phyloP scores from a whole-genome alignment of 2,329 filamentous ascomycete genomes.

The Fusarium luffae region DNA sequence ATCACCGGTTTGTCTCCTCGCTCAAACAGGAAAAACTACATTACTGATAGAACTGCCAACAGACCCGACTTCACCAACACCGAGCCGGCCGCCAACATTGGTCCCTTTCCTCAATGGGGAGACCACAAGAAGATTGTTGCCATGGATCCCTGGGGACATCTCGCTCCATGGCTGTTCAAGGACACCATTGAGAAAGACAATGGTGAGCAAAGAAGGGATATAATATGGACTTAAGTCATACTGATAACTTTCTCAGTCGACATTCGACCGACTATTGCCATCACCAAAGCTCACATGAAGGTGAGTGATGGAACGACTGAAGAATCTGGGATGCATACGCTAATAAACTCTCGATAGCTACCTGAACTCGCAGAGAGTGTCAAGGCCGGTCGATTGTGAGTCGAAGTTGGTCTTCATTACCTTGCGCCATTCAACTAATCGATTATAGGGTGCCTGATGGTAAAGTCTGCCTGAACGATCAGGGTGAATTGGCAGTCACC shows the following conservation, averaged over 20 bases:
- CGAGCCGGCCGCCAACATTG: slow-evolving; percentile 89
- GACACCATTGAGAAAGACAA: slow-evolving; percentile 81
- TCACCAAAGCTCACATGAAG: slow-evolving; percentile 95
- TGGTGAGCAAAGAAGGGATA: slow-evolving; percentile 51
- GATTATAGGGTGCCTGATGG: slow-evolving; percentile 73
- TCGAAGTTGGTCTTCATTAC: not conserved
- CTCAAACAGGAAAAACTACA: not conserved
- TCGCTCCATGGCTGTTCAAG: slow-evolving; percentile 85
- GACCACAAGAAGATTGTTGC: slow-evolving; percentile 95
- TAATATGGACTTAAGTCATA: not conserved
- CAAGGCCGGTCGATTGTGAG: slow-evolving; percentile 75
- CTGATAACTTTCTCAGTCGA: slow-evolving; percentile 65
- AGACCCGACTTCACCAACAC: slow-evolving; percentile 77
- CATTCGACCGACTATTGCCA: slow-evolving; percentile 88
- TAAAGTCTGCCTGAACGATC: slow-evolving; percentile 87
- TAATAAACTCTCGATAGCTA: slow-evolving; percentile 58
- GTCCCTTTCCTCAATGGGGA: slow-evolving; percentile 89
- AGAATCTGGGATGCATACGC: not conserved
- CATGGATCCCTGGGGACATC: slow-evolving; percentile 94
- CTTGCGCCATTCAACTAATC: slow-evolving; percentile 24
- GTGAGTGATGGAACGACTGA: slow-evolving; percentile 44
- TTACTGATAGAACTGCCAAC: slow-evolving; percentile 8
- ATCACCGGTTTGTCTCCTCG: slow-evolving; percentile 70
- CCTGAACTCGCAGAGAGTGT: slow-evolving; percentile 94
- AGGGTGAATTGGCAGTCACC: slow-evolving; percentile 89